Evolutionary conservation across 2,329 filamentous ascomycete species (phyloP), one percentile per base, ranked within the genome.

Genomic region (Dactylonectria estremocensis): DNA sequence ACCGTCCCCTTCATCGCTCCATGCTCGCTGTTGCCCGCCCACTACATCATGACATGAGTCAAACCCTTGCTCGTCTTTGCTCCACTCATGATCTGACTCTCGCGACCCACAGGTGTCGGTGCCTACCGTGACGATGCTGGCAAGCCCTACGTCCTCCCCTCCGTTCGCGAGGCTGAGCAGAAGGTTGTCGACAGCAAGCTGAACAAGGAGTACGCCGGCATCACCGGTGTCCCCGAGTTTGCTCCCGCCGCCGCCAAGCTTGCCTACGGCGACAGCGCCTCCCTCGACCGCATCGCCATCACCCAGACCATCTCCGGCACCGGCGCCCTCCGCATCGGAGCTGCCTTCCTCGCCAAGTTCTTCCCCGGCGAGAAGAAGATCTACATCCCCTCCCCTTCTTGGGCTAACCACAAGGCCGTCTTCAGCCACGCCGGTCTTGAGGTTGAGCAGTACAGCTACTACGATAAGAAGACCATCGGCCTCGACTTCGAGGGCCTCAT

Each of bases 261-360:
- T 67, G 96, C 96, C 78, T 98, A 98, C 83, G 95, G 95, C 73
- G 91, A 93, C 84, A 96, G 92, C 69, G 83, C 91, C 50, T 92
- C 91, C 75, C 89, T 98, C 81, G 85, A 88, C 77, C 92, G 95
- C 78, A 86, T 98, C 71, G 95, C 91, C 84, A 95, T 97, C 83
- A 98, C 95, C 71, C 96, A 99, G 88, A 94, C 95, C 85, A 98
- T 99, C 86, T 99, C 96, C 69, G 96, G 96, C 75, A 99, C 96
- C 66, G 96, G 96, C 80, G 96, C 96, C 71, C 91, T 99, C 79
- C 92, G 96, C 81, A 95, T 99, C 80, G 96, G 94, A 73, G 96
- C 92, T 78, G 95, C 93, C 76, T 99, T 98, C 90, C 89, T 99
- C 75, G 84, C 93, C 83, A 93, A 95, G 78, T 95, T 94, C 89